Evolutionary conservation across 148 eudicot species (phyloP).

Genomic region (Camellia lanceoleosa): DNA sequence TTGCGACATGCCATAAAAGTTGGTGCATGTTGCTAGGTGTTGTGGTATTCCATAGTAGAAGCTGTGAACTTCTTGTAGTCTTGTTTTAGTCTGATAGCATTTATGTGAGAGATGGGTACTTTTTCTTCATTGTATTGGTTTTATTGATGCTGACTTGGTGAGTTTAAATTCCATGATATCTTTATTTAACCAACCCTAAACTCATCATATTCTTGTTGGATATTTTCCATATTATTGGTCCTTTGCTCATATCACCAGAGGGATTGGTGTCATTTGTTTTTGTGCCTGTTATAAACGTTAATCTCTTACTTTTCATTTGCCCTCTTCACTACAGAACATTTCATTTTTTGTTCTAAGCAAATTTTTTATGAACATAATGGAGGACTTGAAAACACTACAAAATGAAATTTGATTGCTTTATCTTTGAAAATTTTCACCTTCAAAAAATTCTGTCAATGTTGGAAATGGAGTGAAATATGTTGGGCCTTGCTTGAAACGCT

Average conservation of each 20-base stretch:
- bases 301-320: background rate
- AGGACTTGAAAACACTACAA: too few species aligned
- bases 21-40: too few species aligned
- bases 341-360: background rate
- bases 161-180: background rate
- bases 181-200: background rate
- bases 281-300: background rate
- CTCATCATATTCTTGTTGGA: background rate
- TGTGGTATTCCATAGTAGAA: too few species aligned
- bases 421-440: too few species aligned
- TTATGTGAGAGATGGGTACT: too few species aligned
- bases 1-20: too few species aligned
- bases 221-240: background rate
- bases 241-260: background rate
- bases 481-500: background rate
- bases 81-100: too few species aligned
- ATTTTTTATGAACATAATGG: too few species aligned
- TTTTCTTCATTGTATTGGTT: too few species aligned
- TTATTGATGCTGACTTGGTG: too few species aligned
- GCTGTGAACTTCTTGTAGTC: too few species aligned
- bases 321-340: background rate
- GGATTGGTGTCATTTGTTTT: background rate
- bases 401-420: too few species aligned
- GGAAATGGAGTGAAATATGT: slow-evolving; percentile 1
- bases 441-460: background rate